Evolutionary conservation across 106 monocot genomes (phyloP).

Genomic region (Dioscorea dumetorum): DNA sequence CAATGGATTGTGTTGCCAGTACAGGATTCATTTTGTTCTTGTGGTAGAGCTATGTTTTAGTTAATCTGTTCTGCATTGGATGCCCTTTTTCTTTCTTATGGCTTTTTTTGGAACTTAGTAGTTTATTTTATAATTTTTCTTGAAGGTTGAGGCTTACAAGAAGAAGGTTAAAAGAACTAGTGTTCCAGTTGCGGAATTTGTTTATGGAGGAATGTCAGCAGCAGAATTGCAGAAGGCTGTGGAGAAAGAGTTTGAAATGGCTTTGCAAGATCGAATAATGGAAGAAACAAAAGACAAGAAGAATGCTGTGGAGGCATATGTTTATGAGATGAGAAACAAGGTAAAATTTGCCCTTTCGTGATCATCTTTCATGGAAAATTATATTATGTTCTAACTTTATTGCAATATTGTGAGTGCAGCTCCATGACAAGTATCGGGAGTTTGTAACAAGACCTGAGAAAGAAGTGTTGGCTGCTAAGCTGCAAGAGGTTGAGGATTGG

Average conservation of each 20-base stretch:
- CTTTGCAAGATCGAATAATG: slow-evolving; percentile 91
- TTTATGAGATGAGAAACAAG: slow-evolving; percentile 97
- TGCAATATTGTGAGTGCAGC: slow-evolving; percentile 20
- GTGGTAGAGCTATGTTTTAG: no score
- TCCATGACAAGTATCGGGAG: slow-evolving; percentile 78
- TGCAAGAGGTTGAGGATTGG: slow-evolving; percentile 96
- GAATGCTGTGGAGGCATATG: slow-evolving; percentile 98
- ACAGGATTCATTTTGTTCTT: no score
- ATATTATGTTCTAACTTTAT: no score
- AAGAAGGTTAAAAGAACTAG: slow-evolving; percentile 77
- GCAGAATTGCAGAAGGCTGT: slow-evolving; percentile 21
- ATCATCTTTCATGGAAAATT: background rate
- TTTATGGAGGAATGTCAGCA: slow-evolving; percentile 13
- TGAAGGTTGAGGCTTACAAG: slow-evolving; percentile 42
- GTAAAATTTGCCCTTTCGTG: slow-evolving; percentile 9
- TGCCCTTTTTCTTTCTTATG: no score
- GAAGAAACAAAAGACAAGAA: slow-evolving; percentile 98
- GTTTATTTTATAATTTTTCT: background rate
- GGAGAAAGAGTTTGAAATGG: slow-evolving; percentile 36
- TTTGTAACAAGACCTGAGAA: slow-evolving; percentile 51
- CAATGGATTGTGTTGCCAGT: no score
- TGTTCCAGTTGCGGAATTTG: slow-evolving; percentile 51
- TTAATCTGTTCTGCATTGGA: no score
- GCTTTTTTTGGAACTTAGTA: background rate
- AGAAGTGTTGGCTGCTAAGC: slow-evolving; percentile 55